Base-by-base conservation (phyloP, 2,329 filamentous ascomycete genomes). In the Xylaria sp. region DNA sequence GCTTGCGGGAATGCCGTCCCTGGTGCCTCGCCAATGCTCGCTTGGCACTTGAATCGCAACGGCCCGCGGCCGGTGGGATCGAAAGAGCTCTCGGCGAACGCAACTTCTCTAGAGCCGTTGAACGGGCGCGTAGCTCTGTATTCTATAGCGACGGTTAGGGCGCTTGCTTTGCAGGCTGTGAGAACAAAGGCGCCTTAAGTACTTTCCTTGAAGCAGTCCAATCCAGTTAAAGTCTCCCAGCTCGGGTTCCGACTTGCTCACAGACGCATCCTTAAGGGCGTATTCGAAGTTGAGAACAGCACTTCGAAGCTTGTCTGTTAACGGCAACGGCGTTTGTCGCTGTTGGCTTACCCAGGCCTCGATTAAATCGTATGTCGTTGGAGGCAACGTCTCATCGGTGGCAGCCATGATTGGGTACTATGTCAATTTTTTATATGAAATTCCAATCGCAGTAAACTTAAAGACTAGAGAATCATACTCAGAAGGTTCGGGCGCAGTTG, bases 201-300 rank as follows among this genome's bases (percentile, higher is more conserved):
- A 56, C 74, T 64, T 66, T 77, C 80, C 68, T 49, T 72, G 68
- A 11, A 82, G 65, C 5, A 74, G 21, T n/a, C 77, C 74, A 31
- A 81, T 53, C 74, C 77, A 81, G 69, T 82, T 77, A 0, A 48
- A 63, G 0, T 72, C 64, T 1, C 62, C 72, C 8, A 76, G 0
- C 4, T 71, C 68, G 3, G 70, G 70, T 23, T 73, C 73, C 1
- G 61, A 17, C 7, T 44, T 56, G 33, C 54, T 52, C 13, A 60
- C 51, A 17, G 52, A n/a, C 19, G 44, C 29, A 27, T 52, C 23
- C 23, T 63, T 61, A 55, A 66, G 21, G 63, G 70, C 47, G 1
- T 68, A 63, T 54, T 78, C 72, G 46, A 85, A 73, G 4, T 75
- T 70, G 0, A 74, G 71, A 25, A 86, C 68, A 15, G 80, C 78